Evolutionary conservation across 495 filamentous ascomycete species (phyloP).

Genomic region (Trichoderma erinaceum): DNA sequence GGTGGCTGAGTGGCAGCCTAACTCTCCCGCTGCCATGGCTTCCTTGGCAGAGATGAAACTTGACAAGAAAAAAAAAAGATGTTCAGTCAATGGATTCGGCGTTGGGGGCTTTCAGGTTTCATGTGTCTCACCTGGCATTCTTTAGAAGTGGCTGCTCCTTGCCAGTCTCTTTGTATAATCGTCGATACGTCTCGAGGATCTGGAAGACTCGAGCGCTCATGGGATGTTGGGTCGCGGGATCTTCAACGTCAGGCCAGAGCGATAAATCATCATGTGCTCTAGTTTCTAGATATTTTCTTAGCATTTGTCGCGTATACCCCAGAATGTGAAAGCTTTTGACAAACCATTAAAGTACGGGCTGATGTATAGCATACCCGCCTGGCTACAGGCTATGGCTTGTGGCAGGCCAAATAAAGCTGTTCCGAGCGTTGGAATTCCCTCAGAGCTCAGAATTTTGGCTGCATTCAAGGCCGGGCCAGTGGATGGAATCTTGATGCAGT

Average conservation of each 20-base stretch:
- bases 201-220: conserved; percentile 35
- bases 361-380: conserved; percentile 26
- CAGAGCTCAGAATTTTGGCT: conserved; percentile 24
- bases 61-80: background rate
- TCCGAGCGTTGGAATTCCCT: conserved; percentile 26
- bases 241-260: conserved; percentile 27
- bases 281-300: conserved; percentile 19
- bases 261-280: conserved; percentile 23
- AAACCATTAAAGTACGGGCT: conserved; percentile 33
- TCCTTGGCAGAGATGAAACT: conserved; percentile 30
- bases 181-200: conserved; percentile 30
- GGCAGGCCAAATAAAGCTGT: conserved; percentile 27
- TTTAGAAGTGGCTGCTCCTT: conserved; percentile 38
- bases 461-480: conserved; percentile 28
- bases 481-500: conserved; percentile 28
- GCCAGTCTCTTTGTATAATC: conserved; percentile 37
- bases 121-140: conserved; percentile 24
- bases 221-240: conserved; percentile 34
- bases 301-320: background rate
- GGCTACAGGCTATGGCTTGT: conserved; percentile 26
- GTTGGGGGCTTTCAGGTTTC: background rate
- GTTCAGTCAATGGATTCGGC: background rate
- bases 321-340: conserved; percentile 3
- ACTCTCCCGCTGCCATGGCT: conserved; percentile 26
- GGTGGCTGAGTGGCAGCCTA: conserved; percentile 28